phyloP scores from a whole-genome alignment of 768 basidiomycete species.

The Wakefieldia striispora region DNA sequence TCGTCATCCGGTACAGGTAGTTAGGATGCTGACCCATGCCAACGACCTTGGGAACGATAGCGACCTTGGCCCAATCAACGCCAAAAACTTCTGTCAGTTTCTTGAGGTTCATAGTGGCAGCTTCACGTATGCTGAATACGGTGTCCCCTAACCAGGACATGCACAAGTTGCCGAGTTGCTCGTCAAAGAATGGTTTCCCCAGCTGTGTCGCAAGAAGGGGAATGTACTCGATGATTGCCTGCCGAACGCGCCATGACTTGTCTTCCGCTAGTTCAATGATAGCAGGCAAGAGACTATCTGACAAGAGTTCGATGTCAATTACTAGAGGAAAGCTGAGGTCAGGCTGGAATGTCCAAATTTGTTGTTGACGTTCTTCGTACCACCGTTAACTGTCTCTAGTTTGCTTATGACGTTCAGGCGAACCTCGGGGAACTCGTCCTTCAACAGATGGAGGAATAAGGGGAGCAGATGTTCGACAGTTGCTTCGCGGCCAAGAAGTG shows the following conservation, averaged over 20 bases:
- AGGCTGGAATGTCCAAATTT: constrained; percentile 3
- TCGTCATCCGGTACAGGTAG: constrained; percentile 98
- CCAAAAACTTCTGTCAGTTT: constrained; percentile 98
- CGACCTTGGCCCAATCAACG: constrained; percentile 91
- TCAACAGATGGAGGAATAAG: constrained; percentile 91
- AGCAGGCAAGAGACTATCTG: constrained; percentile 93
- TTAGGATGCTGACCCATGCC: constrained; percentile 97
- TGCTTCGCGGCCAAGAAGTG: constrained; percentile 86
- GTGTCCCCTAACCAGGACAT: constrained; percentile 99
- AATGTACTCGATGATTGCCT: constrained; percentile 99
- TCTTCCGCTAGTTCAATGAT: constrained; percentile 98
- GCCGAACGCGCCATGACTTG: constrained; percentile 99
- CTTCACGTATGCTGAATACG: constrained; percentile 96
- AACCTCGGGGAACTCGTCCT: constrained; percentile 99
- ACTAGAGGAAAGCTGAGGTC: constrained; percentile 47
- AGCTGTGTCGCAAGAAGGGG: constrained; percentile 98
- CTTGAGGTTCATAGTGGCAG: constrained; percentile 96
- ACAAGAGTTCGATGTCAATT: constrained; percentile 95
- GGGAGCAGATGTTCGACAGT: constrained; percentile 97
- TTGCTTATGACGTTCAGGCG: constrained; percentile 98
- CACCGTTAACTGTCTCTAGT: constrained; percentile 90
- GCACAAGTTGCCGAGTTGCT: constrained; percentile 93
- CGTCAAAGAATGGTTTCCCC: constrained; percentile 96
- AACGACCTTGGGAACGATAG: constrained; percentile 96
- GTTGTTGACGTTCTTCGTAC: constrained; percentile 42